Evolutionary conservation across 2,329 filamentous ascomycete species (phyloP).

Genomic region (Penicillium palitans): DNA sequence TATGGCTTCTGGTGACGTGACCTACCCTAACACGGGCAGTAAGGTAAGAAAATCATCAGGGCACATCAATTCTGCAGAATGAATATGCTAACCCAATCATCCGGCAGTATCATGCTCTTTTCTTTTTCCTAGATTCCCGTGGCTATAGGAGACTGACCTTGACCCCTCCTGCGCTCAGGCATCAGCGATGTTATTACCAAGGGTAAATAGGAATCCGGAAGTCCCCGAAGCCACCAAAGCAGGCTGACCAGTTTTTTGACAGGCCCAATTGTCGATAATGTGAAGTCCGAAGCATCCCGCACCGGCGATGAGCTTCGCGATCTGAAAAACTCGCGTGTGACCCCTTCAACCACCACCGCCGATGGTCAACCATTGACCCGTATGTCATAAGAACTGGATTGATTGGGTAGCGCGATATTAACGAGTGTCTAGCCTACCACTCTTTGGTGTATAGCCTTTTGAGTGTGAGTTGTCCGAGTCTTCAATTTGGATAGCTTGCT

Average conservation of each 20-base stretch:
- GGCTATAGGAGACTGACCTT: constrained; percentile 19
- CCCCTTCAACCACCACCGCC: constrained; percentile 55
- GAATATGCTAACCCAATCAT: constrained; percentile 16
- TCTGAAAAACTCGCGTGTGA: constrained; percentile 55
- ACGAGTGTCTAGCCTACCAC: constrained; percentile 57
- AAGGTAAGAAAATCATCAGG: constrained; percentile 32
- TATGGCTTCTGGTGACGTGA: constrained; percentile 41
- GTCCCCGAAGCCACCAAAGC: constrained; percentile 5
- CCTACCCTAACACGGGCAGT: constrained; percentile 43
- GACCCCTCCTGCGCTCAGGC: constrained; percentile 18
- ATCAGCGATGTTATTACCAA: constrained; percentile 30
- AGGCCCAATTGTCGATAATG: constrained; percentile 59
- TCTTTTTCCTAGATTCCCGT: background rate
- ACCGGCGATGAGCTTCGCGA: constrained; percentile 60
- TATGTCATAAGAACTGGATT: constrained; percentile 36
- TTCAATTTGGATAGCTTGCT: background rate
- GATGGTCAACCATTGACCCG: constrained; percentile 64
- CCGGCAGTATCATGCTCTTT: constrained; percentile 17
- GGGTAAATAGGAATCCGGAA: constrained; percentile 18
- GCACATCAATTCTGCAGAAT: constrained; percentile 4
- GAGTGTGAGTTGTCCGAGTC: constrained; percentile 49
- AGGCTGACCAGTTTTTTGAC: constrained; percentile 18
- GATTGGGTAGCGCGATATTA: constrained; percentile 11
- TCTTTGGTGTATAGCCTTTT: constrained; percentile 66
- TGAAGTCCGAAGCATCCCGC: constrained; percentile 57